Percentiles rank a stretch among this genome's conserved stretches.
Conservation (phyloP, 441 rosid genomes). For the Croton laevigatus region DNA sequence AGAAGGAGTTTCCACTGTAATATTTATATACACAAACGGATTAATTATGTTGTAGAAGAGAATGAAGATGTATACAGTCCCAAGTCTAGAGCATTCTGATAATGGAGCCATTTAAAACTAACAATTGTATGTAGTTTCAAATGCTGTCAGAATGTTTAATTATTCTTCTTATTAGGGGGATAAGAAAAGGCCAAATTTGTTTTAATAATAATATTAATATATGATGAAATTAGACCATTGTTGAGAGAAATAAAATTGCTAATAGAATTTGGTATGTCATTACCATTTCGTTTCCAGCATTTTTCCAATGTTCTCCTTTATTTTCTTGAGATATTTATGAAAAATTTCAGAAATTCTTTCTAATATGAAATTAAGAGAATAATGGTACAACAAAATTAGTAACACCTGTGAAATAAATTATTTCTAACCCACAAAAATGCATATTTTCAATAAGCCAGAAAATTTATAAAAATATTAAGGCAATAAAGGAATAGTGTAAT, state of each 20-base stretch:
- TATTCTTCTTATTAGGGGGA: not conserved
- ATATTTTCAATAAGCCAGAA: no score
- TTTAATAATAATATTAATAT: not conserved
- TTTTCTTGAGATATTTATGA: no score
- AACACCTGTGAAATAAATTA: no score
- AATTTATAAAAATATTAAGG: no score
- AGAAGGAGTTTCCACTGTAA: conserved; percentile 85
- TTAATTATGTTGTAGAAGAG: not conserved
- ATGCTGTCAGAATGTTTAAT: not conserved
- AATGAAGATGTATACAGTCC: not conserved
- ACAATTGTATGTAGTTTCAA: conserved; percentile 8
- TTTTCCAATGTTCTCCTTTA: no score
- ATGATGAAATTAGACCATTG: not conserved
- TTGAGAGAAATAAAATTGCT: not conserved
- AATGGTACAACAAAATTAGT: no score
- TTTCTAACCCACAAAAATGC: no score
- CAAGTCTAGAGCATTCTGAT: no score
- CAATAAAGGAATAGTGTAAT: no score
- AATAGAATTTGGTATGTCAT: not conserved
- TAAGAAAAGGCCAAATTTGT: not conserved
- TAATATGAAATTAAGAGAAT: no score
- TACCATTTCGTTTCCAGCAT: no score
- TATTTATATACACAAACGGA: not conserved
- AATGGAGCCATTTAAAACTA: conserved; percentile 6
- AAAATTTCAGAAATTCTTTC: no score